Conservation (phyloP, 2,329 filamentous ascomycete genomes). For the Orbilia ellipsospora region DNA sequence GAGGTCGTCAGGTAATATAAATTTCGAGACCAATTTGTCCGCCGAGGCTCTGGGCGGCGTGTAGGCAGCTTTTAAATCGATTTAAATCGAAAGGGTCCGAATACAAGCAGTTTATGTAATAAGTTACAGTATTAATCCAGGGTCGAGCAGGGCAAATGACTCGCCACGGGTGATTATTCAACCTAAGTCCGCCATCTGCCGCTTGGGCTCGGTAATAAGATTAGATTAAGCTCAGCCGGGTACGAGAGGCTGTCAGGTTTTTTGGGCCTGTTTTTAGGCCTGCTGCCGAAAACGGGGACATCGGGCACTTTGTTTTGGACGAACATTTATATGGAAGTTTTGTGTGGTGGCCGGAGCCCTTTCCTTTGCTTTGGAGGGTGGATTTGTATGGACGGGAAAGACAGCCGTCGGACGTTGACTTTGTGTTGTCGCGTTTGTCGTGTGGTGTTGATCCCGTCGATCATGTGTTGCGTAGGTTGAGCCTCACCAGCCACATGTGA, state of each 20-base stretch:
- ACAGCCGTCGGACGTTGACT: neutral
- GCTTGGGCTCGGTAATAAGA: no score
- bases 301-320: neutral
- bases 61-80: conserved; percentile 25
- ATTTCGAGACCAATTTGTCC: conserved; percentile 41
- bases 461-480: conserved; percentile 10
- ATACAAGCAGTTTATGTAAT: neutral
- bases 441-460: neutral
- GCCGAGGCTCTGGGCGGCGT: conserved; percentile 28
- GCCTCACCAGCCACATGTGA: neutral
- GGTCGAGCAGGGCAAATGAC: conserved; percentile 3
- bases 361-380: no score
- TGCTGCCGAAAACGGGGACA: neutral
- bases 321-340: neutral
- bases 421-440: conserved; percentile 19
- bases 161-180: conserved; percentile 1
- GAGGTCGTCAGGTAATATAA: conserved; percentile 52
- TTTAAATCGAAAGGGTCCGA: conserved; percentile 1
- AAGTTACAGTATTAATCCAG: conserved; percentile 4
- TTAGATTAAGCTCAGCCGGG: no score
- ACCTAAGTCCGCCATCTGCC: conserved; percentile 16
- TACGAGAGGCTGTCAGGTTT: no score
- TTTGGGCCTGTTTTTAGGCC: neutral
- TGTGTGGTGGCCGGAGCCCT: neutral
- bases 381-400: neutral